Evolutionary conservation across 495 filamentous ascomycete genomes (phyloP), one percentile per base, ranked within the genome.

Genomic region (Xylaria palmicola): DNA sequence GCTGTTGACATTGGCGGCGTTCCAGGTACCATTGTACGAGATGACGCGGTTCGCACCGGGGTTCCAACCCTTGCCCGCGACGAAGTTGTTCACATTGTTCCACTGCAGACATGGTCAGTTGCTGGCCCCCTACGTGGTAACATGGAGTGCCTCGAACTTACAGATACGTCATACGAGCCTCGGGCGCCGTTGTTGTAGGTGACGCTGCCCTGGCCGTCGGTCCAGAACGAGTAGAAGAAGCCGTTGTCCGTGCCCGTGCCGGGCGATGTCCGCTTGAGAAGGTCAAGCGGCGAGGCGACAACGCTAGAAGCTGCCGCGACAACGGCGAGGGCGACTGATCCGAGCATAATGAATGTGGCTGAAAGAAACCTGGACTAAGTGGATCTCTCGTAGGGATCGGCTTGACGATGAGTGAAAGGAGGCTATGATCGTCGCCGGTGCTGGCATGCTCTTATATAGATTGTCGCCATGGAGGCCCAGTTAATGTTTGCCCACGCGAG

Each of bases 151-250:
- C 10, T 34, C 5, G 6, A 34, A 54, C 56, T 49, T 49, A 59
- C 56, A 22, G 66, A 74, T 7, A 88, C 79, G 52, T 73, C 80
- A 76, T 86, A 89, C 39, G 76, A 69, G 6, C 86, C 86, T 1
- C 64, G 77, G 2, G 74, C 61, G 2, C 80, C 82, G 64, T 88
- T 88, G 66, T 80, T 85, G 72, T 87, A 87, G 29, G 70, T 80
- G 5, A 86, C 81, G 43, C 73, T 68, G 44, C 77, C 77, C 29
- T 74, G 77, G n/a, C 83, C 82, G 62, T 89, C 83, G 29, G 79
- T 85, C 86, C 86, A 88, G 75, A 80, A 88, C 6, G 79, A 83
- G 70, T 86, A 89, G 70, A 84, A 88, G 73, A 79, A 88, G 47
- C 83, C 83, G 64, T 82, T 79, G 71, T 75, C 74, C 19, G 72